These are phyloP conservation scores for Metschnikowia baotianmanensis DNA, from an alignment of 805 yeast genomes.

Conservation along the genomic window DNA sequence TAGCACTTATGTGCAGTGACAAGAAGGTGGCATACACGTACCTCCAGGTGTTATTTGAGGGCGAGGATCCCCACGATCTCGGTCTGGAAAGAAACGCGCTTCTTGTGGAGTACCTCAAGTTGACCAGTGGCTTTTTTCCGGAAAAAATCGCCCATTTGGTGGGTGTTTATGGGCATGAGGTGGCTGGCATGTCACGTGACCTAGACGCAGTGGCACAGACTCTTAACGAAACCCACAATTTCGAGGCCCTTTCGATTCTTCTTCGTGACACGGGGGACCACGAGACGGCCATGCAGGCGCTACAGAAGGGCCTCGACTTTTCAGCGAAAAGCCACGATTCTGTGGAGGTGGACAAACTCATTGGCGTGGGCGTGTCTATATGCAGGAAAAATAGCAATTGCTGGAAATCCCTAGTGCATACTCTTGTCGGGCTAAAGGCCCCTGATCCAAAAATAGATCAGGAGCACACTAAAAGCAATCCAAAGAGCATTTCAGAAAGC, in stretches of 20 bases:
- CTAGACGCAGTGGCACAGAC: no score
- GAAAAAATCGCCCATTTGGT: conserved; percentile 18
- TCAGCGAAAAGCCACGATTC: conserved; percentile 2
- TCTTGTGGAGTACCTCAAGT: conserved; percentile 24
- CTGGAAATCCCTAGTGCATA: conserved; percentile 32
- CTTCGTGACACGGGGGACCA: conserved; percentile 22
- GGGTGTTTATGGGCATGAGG: conserved; percentile 6
- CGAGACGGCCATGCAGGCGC: conserved; percentile 30
- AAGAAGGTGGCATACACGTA: conserved; percentile 26
- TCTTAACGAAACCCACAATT: no score
- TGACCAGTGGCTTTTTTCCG: conserved; percentile 23
- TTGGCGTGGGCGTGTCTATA: conserved; percentile 10
- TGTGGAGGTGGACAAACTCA: background rate
- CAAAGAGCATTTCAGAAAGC: background rate
- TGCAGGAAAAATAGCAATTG: conserved; percentile 23
- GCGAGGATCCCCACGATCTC: background rate
- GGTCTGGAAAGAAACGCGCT: conserved; percentile 4
- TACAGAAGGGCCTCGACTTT: conserved; percentile 33
- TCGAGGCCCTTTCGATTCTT: no score
- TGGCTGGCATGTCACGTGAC: conserved; percentile 1
- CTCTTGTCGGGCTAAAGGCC: conserved; percentile 17
- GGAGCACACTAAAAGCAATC: no score
- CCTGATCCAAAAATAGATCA: no score
- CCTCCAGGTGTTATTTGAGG: conserved; percentile 27
- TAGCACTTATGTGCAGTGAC: conserved; percentile 31